A percentile compares a stretch with the other conserved stretches of the same genome.
These are phyloP conservation scores for Microbotryum lychnidis-dioicae DNA, from an alignment of 1,284 basidiomycete genomes.

Conservation along the genomic window DNA sequence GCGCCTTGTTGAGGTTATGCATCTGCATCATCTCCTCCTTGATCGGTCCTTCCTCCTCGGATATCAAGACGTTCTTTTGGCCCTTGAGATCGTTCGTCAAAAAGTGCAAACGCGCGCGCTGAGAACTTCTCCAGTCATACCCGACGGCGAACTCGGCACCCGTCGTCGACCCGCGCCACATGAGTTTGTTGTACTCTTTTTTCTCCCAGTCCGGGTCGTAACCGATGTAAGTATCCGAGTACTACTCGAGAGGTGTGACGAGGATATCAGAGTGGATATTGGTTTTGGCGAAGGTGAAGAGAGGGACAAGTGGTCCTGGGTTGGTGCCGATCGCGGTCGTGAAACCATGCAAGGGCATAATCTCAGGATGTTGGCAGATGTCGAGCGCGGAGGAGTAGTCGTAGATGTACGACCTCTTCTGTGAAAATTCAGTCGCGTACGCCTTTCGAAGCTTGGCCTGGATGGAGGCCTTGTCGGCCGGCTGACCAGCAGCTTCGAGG, in stretches of 20 bases:
- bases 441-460: constrained; percentile 4
- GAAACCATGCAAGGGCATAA: constrained; percentile 36
- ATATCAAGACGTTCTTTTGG: constrained; percentile 24
- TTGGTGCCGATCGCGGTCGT: constrained; percentile 32
- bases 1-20: constrained; percentile 20
- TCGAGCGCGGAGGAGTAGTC: constrained; percentile 35
- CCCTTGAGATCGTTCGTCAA: constrained; percentile 29
- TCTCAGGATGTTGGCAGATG: constrained; percentile 37
- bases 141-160: constrained; percentile 34
- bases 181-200: constrained; percentile 28
- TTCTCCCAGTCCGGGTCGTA: constrained; percentile 36
- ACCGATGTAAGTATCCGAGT: constrained; percentile 37
- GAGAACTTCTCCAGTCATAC: constrained; percentile 34
- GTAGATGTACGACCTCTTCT: constrained; percentile 36
- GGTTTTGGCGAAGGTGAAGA: constrained; percentile 39
- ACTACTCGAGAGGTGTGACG: constrained; percentile 38
- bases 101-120: constrained; percentile 36
- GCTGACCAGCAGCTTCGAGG: constrained; percentile 8
- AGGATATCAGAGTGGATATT: constrained; percentile 37
- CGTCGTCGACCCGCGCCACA: constrained; percentile 37
- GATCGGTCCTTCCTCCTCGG: constrained; percentile 23
- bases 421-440: constrained; percentile 3
- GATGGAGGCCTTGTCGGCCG: neutral
- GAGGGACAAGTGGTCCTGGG: constrained; percentile 34
- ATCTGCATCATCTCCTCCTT: constrained; percentile 10